Percentiles rank a stretch among this genome's conserved stretches.
Conservation (phyloP, 306 rosid genomes). For the barrel medic (Medicago truncatula) region MtrunA17r5.0-ANR NC_053042.1:36022001-36022500, state of each 20-base stretch:
- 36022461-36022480: background rate
- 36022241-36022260: slow-evolving; percentile 86
- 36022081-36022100: slow-evolving; percentile 91
- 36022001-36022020: slow-evolving; percentile 70
- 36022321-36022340: slow-evolving; percentile 84
- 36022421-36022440: slow-evolving; percentile 48
- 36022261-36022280: slow-evolving; percentile 92
- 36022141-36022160: slow-evolving; percentile 79
- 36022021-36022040: slow-evolving; percentile 88
- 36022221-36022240: slow-evolving; percentile 85
- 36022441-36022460: slow-evolving; percentile 7
- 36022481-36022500: background rate
- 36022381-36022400: slow-evolving; percentile 62
- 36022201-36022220: slow-evolving; percentile 73
- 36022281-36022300: slow-evolving; percentile 79
- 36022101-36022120: slow-evolving; percentile 68
- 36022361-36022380: slow-evolving; percentile 78
- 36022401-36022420: slow-evolving; percentile 54
- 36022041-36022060: slow-evolving; percentile 63
- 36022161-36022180: slow-evolving; percentile 90
- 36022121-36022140: slow-evolving; percentile 57
- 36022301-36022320: slow-evolving; percentile 83
- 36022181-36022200: slow-evolving; percentile 85
- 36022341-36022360: slow-evolving; percentile 80
- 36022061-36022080: slow-evolving; percentile 71